Percentiles rank a stretch among this genome's conserved stretches.
phyloP scores from a whole-genome alignment of 352 stramenopile genomes.

The Thraustochytrium sp. region DNA sequence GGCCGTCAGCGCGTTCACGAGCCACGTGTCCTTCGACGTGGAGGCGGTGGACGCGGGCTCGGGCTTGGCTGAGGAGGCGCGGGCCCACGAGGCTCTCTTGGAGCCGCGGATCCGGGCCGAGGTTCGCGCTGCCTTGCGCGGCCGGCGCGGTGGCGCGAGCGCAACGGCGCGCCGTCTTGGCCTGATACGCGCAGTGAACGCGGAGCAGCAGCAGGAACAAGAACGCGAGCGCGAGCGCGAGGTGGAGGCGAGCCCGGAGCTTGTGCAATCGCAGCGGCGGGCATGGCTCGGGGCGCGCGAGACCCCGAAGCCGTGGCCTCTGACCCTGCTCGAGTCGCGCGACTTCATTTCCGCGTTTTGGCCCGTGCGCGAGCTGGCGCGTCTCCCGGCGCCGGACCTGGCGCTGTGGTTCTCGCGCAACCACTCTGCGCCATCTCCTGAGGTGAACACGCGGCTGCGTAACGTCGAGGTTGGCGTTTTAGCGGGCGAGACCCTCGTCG shows the following conservation, averaged over 20 bases:
- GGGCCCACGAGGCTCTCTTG: background rate
- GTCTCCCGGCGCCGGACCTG: background rate
- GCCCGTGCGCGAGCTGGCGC: background rate
- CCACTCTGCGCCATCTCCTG: background rate
- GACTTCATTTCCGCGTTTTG: background rate
- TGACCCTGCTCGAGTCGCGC: background rate
- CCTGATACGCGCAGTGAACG: background rate
- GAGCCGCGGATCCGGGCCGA: background rate
- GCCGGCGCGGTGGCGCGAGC: background rate
- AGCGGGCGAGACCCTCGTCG: background rate
- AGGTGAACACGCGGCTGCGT: background rate
- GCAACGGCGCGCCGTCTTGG: background rate
- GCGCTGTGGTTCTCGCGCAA: background rate
- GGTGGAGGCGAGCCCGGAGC: background rate
- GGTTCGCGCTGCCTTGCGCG: background rate
- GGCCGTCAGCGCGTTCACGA: background rate
- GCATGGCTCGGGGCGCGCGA: background rate
- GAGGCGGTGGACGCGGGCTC: background rate
- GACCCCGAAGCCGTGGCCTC: background rate
- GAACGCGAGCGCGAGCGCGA: conserved; percentile 58
- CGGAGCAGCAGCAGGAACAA: conserved; percentile 98
- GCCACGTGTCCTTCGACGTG: background rate
- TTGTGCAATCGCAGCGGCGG: background rate
- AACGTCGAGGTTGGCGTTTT: background rate
- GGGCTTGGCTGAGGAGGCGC: background rate